phyloP scores from a whole-genome alignment of 2,329 filamentous ascomycete genomes.

The Arthrobotrys musiformis region DNA sequence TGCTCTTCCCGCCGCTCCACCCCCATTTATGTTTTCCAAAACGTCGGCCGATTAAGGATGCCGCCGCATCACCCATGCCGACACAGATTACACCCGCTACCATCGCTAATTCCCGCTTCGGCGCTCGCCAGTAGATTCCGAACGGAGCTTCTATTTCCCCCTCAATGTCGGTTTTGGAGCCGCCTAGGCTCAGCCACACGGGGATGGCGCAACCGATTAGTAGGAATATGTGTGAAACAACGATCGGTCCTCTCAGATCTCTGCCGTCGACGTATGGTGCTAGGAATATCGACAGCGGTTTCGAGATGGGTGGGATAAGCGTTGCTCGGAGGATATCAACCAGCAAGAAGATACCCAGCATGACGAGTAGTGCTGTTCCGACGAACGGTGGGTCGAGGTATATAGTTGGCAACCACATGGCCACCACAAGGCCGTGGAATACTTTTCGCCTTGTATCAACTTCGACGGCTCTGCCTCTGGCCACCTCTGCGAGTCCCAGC shows the following conservation, averaged over 20 bases:
- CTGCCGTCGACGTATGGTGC: slow-evolving; percentile 94
- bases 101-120: slow-evolving; percentile 81
- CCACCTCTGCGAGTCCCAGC: slow-evolving; percentile 77
- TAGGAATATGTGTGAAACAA: slow-evolving; percentile 95
- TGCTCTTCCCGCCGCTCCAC: slow-evolving; percentile 94
- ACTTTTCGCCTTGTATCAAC: slow-evolving; percentile 96
- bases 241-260: slow-evolving; percentile 90
- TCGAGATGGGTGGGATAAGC: slow-evolving; percentile 88
- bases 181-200: slow-evolving; percentile 71
- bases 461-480: slow-evolving; percentile 84
- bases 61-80: slow-evolving; percentile 92
- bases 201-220: slow-evolving; percentile 95
- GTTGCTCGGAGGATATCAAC: slow-evolving; percentile 90
- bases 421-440: slow-evolving; percentile 98
- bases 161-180: slow-evolving; percentile 13
- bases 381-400: slow-evolving; percentile 88
- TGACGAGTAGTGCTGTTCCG: slow-evolving; percentile 79
- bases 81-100: slow-evolving; percentile 92
- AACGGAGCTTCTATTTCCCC: slow-evolving; percentile 5
- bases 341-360: slow-evolving; percentile 84
- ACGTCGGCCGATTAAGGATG: slow-evolving; percentile 85
- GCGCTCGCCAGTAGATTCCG: slow-evolving; percentile 39
- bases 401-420: slow-evolving; percentile 88
- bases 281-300: slow-evolving; percentile 84
- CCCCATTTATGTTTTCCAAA: slow-evolving; percentile 91